Percentiles rank a stretch among this genome's conserved stretches.
Conservation (phyloP, 768 basidiomycete species). For the Hericium alpestre region DNA sequence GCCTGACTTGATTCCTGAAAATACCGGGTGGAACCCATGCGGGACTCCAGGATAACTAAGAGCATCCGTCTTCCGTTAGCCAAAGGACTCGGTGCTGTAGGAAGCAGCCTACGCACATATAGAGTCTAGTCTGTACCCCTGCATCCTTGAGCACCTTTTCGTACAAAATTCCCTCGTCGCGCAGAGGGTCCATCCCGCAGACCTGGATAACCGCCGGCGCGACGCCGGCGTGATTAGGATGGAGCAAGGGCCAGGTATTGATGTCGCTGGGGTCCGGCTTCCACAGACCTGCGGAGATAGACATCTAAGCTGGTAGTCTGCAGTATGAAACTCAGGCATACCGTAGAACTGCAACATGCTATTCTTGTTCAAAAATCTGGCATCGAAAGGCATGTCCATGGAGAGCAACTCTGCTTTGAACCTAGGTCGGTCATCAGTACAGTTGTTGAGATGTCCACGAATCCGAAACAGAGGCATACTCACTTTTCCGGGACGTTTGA, state of each 20-base stretch:
- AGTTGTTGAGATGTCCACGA: neutral
- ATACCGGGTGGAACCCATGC: neutral
- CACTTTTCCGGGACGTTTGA: neutral
- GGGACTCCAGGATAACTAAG: slow-evolving; percentile 5
- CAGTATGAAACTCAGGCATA: neutral
- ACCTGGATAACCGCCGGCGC: neutral
- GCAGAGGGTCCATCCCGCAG: neutral
- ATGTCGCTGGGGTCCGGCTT: too few relatives aligned
- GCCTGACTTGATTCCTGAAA: neutral
- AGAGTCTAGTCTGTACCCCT: neutral
- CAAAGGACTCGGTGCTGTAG: too few relatives aligned
- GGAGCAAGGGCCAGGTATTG: neutral
- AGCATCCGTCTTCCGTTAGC: neutral
- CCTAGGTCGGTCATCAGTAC: neutral
- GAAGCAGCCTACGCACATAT: neutral
- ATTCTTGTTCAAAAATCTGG: neutral
- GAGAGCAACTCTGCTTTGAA: neutral
- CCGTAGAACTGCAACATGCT: neutral
- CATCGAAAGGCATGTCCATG: neutral
- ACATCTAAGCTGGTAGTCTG: too few relatives aligned
- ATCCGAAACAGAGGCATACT: neutral
- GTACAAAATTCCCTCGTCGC: neutral
- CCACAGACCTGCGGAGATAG: neutral
- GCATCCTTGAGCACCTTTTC: neutral
- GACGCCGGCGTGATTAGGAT: neutral